Evolutionary conservation across 2,329 filamentous ascomycete species (phyloP).

Genomic region (Atkinsonella texensis): DNA sequence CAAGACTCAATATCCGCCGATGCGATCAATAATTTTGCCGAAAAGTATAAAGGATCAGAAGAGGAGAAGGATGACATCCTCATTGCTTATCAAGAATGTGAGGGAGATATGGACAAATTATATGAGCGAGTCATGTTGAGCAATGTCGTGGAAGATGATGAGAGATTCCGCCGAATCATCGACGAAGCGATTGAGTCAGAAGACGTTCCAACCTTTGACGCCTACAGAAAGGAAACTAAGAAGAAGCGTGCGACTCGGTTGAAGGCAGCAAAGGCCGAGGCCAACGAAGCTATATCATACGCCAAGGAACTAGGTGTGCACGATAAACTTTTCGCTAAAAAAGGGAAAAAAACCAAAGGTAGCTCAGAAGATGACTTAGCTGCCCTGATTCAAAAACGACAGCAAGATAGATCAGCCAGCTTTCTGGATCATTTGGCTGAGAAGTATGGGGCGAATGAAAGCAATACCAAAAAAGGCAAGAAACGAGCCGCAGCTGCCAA

Average conservation of each 20-base stretch:
- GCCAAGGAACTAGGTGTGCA: conserved; percentile 65
- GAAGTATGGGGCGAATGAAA: conserved; percentile 49
- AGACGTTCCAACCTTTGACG: conserved; percentile 52
- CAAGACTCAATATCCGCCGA: conserved; percentile 62
- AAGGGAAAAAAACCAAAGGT: conserved; percentile 30
- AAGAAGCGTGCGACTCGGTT: conserved; percentile 46
- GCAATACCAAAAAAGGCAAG: conserved; percentile 39
- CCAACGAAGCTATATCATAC: conserved; percentile 59
- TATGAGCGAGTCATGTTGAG: conserved; percentile 84
- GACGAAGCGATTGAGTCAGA: conserved; percentile 63
- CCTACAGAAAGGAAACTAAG: conserved; percentile 64
- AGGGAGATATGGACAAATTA: conserved; percentile 65
- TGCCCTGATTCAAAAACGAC: conserved; percentile 63
- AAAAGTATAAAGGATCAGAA: conserved; percentile 71
- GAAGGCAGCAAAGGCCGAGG: conserved; percentile 54
- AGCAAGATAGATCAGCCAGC: conserved; percentile 45
- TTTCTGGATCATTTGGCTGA: conserved; percentile 67
- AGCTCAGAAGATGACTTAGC: conserved; percentile 45
- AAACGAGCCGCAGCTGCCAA: conserved; percentile 37
- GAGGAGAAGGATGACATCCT: conserved; percentile 76
- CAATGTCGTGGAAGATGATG: conserved; percentile 71
- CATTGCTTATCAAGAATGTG: conserved; percentile 56
- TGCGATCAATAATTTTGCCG: conserved; percentile 63
- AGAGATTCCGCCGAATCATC: conserved; percentile 70
- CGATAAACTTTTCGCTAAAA: conserved; percentile 52